Evolutionary conservation across 2,329 filamentous ascomycete species (phyloP).

Genomic region (Acarospora socialis): DNA sequence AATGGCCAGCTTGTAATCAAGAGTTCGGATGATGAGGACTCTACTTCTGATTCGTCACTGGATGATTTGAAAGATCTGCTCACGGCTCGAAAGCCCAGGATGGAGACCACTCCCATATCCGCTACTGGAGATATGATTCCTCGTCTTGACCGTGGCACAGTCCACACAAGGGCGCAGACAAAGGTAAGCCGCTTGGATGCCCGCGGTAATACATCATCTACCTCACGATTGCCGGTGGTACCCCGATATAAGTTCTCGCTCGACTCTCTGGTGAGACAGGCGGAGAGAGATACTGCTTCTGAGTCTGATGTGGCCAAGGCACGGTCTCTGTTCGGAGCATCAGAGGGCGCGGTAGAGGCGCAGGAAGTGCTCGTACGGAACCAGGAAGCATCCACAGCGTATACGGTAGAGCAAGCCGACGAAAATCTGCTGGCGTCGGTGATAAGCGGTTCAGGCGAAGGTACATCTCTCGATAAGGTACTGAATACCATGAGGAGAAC

Average conservation of each 20-base stretch:
- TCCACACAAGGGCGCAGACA: constrained; percentile 8
- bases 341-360: constrained; percentile 7
- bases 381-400: no score
- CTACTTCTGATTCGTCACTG: constrained; percentile 41
- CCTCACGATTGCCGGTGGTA: constrained; percentile 8
- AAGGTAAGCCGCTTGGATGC: constrained; percentile 14
- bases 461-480: constrained; percentile 32
- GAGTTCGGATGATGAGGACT: constrained; percentile 59
- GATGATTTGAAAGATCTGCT: constrained; percentile 42
- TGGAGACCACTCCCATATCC: no score
- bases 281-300: constrained; percentile 43
- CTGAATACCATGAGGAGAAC: constrained; percentile 45
- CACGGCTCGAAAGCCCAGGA: constrained; percentile 15
- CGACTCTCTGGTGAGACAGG: constrained; percentile 45
- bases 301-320: constrained; percentile 36
- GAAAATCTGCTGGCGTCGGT: constrained; percentile 29
- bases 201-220: constrained; percentile 11
- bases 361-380: constrained; percentile 6
- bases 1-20: constrained; percentile 41
- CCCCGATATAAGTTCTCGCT: constrained; percentile 50
- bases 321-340: constrained; percentile 20
- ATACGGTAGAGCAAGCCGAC: no score
- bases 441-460: constrained; percentile 30
- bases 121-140: constrained; percentile 4
- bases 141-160: background rate